Base-by-base conservation (phyloP, 2,329 filamentous ascomycete species). In the Ascochyta clinopodiicola region DNA sequence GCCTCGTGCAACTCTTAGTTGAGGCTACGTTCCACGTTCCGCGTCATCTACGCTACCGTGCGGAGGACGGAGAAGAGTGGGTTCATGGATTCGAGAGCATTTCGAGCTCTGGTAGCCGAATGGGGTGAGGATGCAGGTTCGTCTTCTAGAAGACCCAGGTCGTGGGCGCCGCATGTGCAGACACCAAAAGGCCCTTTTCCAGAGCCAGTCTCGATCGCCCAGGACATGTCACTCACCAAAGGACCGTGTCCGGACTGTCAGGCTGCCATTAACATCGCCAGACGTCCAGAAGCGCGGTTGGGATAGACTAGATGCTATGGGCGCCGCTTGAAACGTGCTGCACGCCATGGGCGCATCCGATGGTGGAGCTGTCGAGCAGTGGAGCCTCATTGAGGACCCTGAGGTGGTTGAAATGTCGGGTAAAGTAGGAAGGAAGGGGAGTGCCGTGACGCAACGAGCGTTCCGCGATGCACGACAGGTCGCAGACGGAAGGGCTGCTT, bases 371-470 rank as follows among this genome's bases (percentile, higher is more conserved):
- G 42, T 55, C 52, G 54, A 44, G 44, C 36, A 54, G 64, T 67
- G 66, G 63, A 45, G 45, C 58, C 51, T 51, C 40, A 39, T 38
- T 49, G 59, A 58, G 40, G 63, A 67, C 63, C 61, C 66, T 64
- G 62, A 63, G 51, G 51, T 55, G 39, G 58, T 51, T 63, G 56
- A 52, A 47, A 57, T 40, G 34, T 63, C 64, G 66, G 66, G 59
- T 61, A 52, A 64, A 61, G 48, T 67, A 68, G 67, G 67, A 58
- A 64, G 44, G 32, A 8, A 42, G 32, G 49, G 25, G 49, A 58
- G 34, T 52, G 55, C 59, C 49, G 56, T 59, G 46, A 56, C 46
- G 52, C 46, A 50, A 43, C 39, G 38, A 44, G 39, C 5, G 51
- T 55, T 49, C 51, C 51, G 45, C 36, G 6, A 31, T 55, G 45